These are phyloP conservation scores for Orbilia quercus DNA, from an alignment of 2,329 filamentous ascomycete species.

Conservation along the genomic window DNA sequence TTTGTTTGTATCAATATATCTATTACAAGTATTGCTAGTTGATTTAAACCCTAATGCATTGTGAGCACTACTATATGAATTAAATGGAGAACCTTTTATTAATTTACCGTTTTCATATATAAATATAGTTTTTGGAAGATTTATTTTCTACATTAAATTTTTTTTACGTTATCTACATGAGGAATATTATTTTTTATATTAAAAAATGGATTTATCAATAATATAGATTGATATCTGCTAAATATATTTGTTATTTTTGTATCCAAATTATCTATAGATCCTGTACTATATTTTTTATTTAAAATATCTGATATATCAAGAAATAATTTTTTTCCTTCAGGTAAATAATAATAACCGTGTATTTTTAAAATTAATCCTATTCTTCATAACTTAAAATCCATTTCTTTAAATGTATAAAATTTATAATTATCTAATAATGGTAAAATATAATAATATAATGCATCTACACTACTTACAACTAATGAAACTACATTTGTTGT, in stretches of 20 bases:
- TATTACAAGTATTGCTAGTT: conserved; percentile 59
- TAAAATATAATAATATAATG: conserved; percentile 54
- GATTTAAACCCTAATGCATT: conserved; percentile 59
- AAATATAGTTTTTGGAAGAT: conserved; percentile 36
- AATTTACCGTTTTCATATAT: conserved; percentile 40
- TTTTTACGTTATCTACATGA: conserved; percentile 6
- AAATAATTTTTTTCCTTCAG: conserved; percentile 29
- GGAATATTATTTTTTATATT: conserved; percentile 1
- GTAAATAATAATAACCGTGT: conserved; percentile 37
- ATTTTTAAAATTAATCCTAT: conserved; percentile 43
- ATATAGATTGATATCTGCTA: conserved; percentile 6
- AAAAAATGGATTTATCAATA: conserved; percentile 1
- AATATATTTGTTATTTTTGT: conserved; percentile 4
- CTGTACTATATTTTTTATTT: conserved; percentile 5
- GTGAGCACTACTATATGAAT: conserved; percentile 56
- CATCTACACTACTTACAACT: conserved; percentile 13
- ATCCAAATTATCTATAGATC: conserved; percentile 6
- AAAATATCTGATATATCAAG: conserved; percentile 3
- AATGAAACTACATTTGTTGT: conserved; percentile 16
- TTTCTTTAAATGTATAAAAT: conserved; percentile 59
- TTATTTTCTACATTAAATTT: conserved; percentile 16
- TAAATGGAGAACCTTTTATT: conserved; percentile 32
- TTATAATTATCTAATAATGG: conserved; percentile 60
- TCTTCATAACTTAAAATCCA: conserved; percentile 55
- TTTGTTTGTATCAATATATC: conserved; percentile 58